Percentiles rank a stretch among this genome's conserved stretches.
Conservation (phyloP, 805 yeast species). For the Ogataea sp. region DNA sequence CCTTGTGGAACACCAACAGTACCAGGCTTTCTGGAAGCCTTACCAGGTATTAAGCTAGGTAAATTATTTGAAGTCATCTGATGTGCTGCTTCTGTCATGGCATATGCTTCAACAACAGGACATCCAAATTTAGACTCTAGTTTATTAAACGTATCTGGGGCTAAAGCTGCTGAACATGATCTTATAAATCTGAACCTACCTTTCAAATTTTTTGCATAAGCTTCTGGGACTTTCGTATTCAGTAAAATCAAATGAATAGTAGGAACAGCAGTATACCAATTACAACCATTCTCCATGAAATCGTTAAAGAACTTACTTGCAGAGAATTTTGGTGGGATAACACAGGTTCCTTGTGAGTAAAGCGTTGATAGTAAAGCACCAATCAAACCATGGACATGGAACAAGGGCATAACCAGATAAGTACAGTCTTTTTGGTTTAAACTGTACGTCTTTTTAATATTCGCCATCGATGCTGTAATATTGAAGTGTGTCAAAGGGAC, state of each 20-base stretch:
- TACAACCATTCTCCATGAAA: slow-evolving; percentile 40
- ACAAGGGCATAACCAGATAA: slow-evolving; percentile 67
- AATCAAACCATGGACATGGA: slow-evolving; percentile 70
- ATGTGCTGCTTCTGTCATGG: slow-evolving; percentile 78
- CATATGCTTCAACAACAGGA: slow-evolving; percentile 71
- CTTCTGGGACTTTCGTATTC: slow-evolving; percentile 41
- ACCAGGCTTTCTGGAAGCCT: slow-evolving; percentile 58
- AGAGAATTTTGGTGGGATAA: slow-evolving; percentile 56
- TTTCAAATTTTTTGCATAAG: slow-evolving; percentile 32
- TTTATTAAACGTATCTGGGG: slow-evolving; percentile 53
- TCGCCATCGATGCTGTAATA: slow-evolving; percentile 49
- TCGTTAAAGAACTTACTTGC: slow-evolving; percentile 57
- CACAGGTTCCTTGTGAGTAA: slow-evolving; percentile 49
- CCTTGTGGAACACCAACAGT: slow-evolving; percentile 58
- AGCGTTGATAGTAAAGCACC: slow-evolving; percentile 59
- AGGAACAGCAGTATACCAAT: slow-evolving; percentile 75
- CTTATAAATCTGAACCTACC: slow-evolving; percentile 52
- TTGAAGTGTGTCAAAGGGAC: slow-evolving; percentile 64
- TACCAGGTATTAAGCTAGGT: slow-evolving; percentile 29
- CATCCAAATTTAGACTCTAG: slow-evolving; percentile 52
- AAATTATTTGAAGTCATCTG: slow-evolving; percentile 68
- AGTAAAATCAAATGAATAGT: slow-evolving; percentile 64
- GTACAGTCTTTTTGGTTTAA: slow-evolving; percentile 41
- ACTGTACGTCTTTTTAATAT: slow-evolving; percentile 51
- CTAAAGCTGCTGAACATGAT: slow-evolving; percentile 65